Percentiles rank a stretch among this genome's conserved stretches.
These are phyloP conservation scores for Claviceps quebecensis DNA, from an alignment of 2,329 filamentous ascomycete genomes.

Conservation along the genomic window DNA sequence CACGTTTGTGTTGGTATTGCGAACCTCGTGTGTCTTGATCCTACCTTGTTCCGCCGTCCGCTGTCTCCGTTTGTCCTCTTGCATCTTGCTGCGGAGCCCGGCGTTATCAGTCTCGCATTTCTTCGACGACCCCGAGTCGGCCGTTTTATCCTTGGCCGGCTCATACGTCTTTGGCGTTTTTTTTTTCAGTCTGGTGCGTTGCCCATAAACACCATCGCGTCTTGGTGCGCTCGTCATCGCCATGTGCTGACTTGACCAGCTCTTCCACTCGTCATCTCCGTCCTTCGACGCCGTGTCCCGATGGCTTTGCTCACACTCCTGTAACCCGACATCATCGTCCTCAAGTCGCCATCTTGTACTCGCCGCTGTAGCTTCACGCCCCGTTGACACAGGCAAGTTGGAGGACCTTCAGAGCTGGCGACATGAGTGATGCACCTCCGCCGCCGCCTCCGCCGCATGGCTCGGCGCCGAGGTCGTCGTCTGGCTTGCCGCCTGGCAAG, in stretches of 20 bases:
- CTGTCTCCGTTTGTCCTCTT: slow-evolving; percentile 6
- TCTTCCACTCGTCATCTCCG: slow-evolving; percentile 2
- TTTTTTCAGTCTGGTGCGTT: slow-evolving; percentile 3
- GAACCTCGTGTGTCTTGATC: slow-evolving; percentile 4
- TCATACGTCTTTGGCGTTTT: neutral
- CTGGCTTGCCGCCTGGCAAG: slow-evolving; percentile 69
- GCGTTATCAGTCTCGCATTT: slow-evolving; percentile 14
- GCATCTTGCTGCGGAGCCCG: slow-evolving; percentile 13
- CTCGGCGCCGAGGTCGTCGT: slow-evolving; percentile 52
- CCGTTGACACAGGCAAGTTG: neutral
- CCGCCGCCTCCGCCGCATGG: slow-evolving; percentile 82
- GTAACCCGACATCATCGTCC: slow-evolving; percentile 9
- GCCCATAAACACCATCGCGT: neutral
- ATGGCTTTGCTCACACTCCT: slow-evolving; percentile 18
- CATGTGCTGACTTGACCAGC: slow-evolving; percentile 4
- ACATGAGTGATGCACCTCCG: slow-evolving; percentile 46
- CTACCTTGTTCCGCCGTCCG: neutral
- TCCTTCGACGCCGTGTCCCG: slow-evolving; percentile 2
- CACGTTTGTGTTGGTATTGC: slow-evolving; percentile 4
- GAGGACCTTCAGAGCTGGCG: neutral
- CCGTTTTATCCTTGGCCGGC: too few species aligned
- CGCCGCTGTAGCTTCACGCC: neutral
- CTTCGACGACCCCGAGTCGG: neutral
- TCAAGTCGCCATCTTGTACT: neutral
- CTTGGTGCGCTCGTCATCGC: neutral